Evolutionary conservation across 2,329 filamentous ascomycete genomes (phyloP).

Genomic region (Nothopassalora personata): DNA sequence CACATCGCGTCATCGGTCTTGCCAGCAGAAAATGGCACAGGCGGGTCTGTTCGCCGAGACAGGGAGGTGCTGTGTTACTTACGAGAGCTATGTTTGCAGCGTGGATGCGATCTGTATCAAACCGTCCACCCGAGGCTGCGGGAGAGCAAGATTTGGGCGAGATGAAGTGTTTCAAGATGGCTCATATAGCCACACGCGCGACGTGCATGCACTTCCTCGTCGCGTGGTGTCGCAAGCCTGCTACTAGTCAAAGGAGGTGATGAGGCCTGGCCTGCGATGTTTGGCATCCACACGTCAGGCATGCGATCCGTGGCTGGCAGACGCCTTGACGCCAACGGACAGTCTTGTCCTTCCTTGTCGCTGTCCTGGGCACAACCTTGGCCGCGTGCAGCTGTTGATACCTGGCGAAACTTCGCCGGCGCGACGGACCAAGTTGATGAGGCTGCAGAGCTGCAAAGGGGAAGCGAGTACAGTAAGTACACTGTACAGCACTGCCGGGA

Average conservation of each 20-base stretch:
- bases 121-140: conserved; percentile 3
- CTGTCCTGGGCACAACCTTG: conserved; percentile 13
- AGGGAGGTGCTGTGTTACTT: conserved; percentile 25
- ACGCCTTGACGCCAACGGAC: background rate
- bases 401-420: conserved; percentile 8
- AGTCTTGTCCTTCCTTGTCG: conserved; percentile 5
- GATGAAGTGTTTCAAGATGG: conserved; percentile 4
- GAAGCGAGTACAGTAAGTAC: too few relatives aligned
- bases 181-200: conserved; percentile 8
- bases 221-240: conserved; percentile 7
- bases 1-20: conserved; percentile 18
- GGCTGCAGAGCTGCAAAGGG: background rate
- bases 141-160: background rate
- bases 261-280: conserved; percentile 12
- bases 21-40: conserved; percentile 11
- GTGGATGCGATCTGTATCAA: conserved; percentile 17
- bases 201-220: conserved; percentile 6
- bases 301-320: background rate
- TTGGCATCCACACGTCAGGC: conserved; percentile 10
- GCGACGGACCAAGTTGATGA: background rate
- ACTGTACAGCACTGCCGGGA: too few relatives aligned
- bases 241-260: conserved; percentile 7
- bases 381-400: conserved; percentile 6
- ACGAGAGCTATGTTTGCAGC: conserved; percentile 9
- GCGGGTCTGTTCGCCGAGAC: conserved; percentile 18